Base-by-base conservation (phyloP, 1,284 basidiomycete genomes). In the Trametes polyzona region DNA sequence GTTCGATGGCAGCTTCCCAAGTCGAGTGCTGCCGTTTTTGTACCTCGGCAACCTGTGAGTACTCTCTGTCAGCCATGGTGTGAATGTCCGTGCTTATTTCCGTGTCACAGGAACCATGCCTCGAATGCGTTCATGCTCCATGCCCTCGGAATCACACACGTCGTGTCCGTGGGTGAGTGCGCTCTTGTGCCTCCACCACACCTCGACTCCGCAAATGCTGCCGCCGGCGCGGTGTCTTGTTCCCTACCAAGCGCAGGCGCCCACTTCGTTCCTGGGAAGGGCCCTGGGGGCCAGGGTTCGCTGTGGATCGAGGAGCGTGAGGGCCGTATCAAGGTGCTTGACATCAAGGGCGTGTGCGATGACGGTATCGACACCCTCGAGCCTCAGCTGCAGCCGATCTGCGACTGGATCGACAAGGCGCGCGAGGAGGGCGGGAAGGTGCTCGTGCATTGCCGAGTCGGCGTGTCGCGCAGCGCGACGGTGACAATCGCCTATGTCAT, bases 401-500 rank as follows among this genome's bases (percentile, higher is more conserved):
- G 94, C 69, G 88, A 90, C 51, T 98, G 95, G 91, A 98, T 99
- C 69, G 94, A 98, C 68, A 78, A 84, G 46, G 96, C 95, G 17
- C 79, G 95, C 26, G 73, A 77, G 36, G 80, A 86, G 33, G 95
- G 95, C 5, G 96, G 96, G 6, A 91, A 90, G 69, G 90, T 96
- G 43, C 81, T 99, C 47, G 95, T 99, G 9, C 96, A 99, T 74
- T 98, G 96, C 74, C 84, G 96, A 16, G 95, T 98, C 16, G 96
- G 96, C 10, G 96, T 99, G 37, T 93, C 89, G 51, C 79, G 96
- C 55, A 95, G 92, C 68, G 95, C 96, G 17, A 96, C 94, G 36
- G 93, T 98, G 57, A 93, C 93, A 83, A 96, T 99, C 69, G 96
- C 96, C 9, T 98, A 98, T 74, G 90, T 97, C 67, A 98, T 98